phyloP scores from a whole-genome alignment of 257 asterid species.

The Scutellaria barbata region DNA sequence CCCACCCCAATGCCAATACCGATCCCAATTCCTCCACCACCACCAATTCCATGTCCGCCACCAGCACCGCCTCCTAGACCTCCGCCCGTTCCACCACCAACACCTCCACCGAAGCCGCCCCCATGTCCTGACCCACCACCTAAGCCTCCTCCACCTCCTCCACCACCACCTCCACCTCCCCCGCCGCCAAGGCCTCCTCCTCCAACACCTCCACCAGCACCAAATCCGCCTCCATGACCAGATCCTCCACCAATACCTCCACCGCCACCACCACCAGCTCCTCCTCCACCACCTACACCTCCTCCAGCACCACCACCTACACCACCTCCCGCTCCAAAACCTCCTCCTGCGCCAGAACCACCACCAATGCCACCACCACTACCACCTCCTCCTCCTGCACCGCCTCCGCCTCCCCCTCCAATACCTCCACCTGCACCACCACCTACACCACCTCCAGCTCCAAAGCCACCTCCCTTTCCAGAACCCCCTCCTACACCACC shows the following conservation, averaged over 20 bases:
- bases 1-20: conserved; percentile 46
- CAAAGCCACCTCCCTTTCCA: conserved; percentile 35
- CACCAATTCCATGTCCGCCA: conserved; percentile 34
- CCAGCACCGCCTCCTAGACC: conserved; percentile 43
- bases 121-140: conserved; percentile 52
- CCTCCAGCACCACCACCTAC: conserved; percentile 47
- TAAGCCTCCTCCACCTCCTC: conserved; percentile 45
- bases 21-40: conserved; percentile 40
- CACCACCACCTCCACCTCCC: conserved; percentile 45
- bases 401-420: conserved; percentile 38
- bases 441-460: conserved; percentile 44
- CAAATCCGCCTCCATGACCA: conserved; percentile 45
- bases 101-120: conserved; percentile 43
- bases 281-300: conserved; percentile 39
- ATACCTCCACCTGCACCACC: conserved; percentile 38
- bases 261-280: conserved; percentile 41
- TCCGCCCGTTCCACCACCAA: conserved; percentile 39
- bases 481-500: conserved; percentile 42
- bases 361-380: conserved; percentile 44
- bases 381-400: conserved; percentile 42
- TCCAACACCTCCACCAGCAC: conserved; percentile 46
- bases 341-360: conserved; percentile 44
- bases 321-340: conserved; percentile 45
- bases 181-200: conserved; percentile 36
- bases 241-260: conserved; percentile 46